A percentile compares a stretch with the other conserved stretches of the same genome.
phyloP scores from a whole-genome alignment of 805 yeast genomes.

The Suhomyces sp. region DNA sequence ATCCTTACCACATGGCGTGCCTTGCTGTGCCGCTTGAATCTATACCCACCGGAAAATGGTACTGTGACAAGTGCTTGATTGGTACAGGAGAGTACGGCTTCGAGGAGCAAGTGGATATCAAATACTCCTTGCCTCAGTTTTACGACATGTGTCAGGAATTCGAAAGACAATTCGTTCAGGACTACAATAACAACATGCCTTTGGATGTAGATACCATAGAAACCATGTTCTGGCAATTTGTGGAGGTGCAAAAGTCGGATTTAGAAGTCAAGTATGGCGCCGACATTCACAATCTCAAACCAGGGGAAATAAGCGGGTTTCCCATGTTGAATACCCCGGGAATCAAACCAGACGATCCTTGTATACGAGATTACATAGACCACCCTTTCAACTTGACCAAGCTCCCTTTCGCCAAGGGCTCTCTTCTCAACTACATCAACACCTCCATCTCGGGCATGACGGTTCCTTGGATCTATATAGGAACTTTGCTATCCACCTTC shows the following conservation, averaged over 20 bases:
- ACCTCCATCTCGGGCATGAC: slow-evolving; percentile 88
- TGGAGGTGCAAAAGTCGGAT: slow-evolving; percentile 38
- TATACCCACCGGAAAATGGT: slow-evolving; percentile 68
- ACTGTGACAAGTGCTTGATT: slow-evolving; percentile 76
- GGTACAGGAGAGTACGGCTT: slow-evolving; percentile 90
- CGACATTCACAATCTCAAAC: slow-evolving; percentile 65
- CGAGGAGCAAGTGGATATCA: slow-evolving; percentile 56
- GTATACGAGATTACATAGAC: slow-evolving; percentile 35
- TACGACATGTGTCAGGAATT: slow-evolving; percentile 52
- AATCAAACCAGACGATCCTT: slow-evolving; percentile 13
- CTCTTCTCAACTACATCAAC: slow-evolving; percentile 63
- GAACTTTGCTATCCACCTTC: slow-evolving; percentile 84
- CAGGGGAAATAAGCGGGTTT: slow-evolving; percentile 73
- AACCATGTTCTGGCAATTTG: slow-evolving; percentile 61
- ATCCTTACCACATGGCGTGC: slow-evolving; percentile 65
- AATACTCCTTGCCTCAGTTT: slow-evolving; percentile 61
- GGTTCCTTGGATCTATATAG: slow-evolving; percentile 91
- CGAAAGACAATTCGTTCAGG: slow-evolving; percentile 37
- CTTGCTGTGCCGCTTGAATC: slow-evolving; percentile 52
- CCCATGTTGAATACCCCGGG: slow-evolving; percentile 45
- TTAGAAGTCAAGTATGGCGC: slow-evolving; percentile 79
- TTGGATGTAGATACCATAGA: slow-evolving; percentile 50
- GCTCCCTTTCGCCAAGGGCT: slow-evolving; percentile 66
- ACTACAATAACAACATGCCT: slow-evolving; percentile 30
- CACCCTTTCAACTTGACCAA: slow-evolving; percentile 78